Evolutionary conservation across 2,329 filamentous ascomycete species (phyloP).

Genomic region (Penicillium thymicola): DNA sequence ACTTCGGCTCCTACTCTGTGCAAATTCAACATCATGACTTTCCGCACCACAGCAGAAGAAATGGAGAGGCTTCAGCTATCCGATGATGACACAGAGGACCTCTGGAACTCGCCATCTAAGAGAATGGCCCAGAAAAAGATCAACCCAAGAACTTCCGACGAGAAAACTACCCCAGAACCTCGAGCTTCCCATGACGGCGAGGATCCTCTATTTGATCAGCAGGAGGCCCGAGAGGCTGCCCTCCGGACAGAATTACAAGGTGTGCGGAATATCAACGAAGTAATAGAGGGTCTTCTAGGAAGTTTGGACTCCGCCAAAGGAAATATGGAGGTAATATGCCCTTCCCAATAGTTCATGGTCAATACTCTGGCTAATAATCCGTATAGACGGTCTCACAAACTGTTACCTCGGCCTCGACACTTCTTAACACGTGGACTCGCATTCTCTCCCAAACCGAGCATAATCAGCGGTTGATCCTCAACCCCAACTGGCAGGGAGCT

Average conservation of each 20-base stretch:
- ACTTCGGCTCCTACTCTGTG: background rate
- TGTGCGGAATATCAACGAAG: conserved; percentile 80
- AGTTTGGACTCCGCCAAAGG: conserved; percentile 48
- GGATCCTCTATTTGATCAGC: conserved; percentile 57
- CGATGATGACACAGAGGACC: conserved; percentile 55
- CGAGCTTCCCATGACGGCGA: conserved; percentile 41
- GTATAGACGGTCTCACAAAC: conserved; percentile 75
- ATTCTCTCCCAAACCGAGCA: conserved; percentile 97
- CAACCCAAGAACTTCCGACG: conserved; percentile 36
- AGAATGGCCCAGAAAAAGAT: conserved; percentile 32
- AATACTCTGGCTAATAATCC: background rate
- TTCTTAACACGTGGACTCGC: conserved; percentile 92
- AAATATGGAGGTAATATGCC: conserved; percentile 46
- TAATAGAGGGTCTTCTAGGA: conserved; percentile 63
- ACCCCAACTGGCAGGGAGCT: conserved; percentile 85
- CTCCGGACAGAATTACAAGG: conserved; percentile 77
- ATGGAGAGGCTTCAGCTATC: conserved; percentile 53
- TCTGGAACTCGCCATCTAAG: conserved; percentile 58
- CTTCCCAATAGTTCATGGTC: background rate
- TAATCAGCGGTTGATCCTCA: conserved; percentile 86
- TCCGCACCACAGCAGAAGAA: conserved; percentile 44
- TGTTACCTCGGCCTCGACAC: conserved; percentile 78
- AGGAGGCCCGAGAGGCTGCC: conserved; percentile 68
- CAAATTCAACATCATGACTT: conserved; percentile 31
- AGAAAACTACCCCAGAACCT: conserved; percentile 25